Evolutionary conservation across 805 yeast genomes (phyloP), one percentile per base, ranked within the genome.

Genomic region (Ogataea polymorpha): DNA sequence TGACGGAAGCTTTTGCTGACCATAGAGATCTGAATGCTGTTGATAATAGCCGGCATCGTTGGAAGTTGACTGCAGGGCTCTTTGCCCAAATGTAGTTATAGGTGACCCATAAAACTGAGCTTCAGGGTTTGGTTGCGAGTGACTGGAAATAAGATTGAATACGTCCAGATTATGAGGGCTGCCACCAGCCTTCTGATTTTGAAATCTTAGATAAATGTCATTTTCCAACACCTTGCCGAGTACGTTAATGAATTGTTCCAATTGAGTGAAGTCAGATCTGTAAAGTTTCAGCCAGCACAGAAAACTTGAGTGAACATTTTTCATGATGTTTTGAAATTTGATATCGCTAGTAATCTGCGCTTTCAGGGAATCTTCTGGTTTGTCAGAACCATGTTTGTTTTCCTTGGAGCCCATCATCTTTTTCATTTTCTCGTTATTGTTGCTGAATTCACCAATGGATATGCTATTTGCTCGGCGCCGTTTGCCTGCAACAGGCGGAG

Each of bases 391-490:
- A 24, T 37, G 42, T 20, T 32, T 44, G 39, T 30, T 11, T 23
- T 49, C 51, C 23, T 45, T 47, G 9, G 31, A 9, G 49, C 37
- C n/a, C 25, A 29, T 30, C 39, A 48, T 41, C 24, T 35, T 39
- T 35, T 48, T 51, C 30, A 58, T 35, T 34, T 55, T 53, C 30
- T 58, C 59, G 36, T 53, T 58, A 37, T 58, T 60, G 42, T 54
- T 55, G 32, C 49, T 52, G 28, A 60, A 56, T 33, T 53, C 57
- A 12, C 60, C 58, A 24, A 54, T 51, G 15, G 59, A 49, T 9
- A 56, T 55, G 37, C 58, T 54, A 32, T 53, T 52, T 9, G 58
- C 45, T 12, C 59, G 37, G 18, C 49, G 49, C 17, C 39, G 35
- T 9, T 32, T 41, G 7, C 40, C 39, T 23, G 24, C 33, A 15